Base-by-base conservation (phyloP, 306 rosid species). In the Vicia faba region DNA sequence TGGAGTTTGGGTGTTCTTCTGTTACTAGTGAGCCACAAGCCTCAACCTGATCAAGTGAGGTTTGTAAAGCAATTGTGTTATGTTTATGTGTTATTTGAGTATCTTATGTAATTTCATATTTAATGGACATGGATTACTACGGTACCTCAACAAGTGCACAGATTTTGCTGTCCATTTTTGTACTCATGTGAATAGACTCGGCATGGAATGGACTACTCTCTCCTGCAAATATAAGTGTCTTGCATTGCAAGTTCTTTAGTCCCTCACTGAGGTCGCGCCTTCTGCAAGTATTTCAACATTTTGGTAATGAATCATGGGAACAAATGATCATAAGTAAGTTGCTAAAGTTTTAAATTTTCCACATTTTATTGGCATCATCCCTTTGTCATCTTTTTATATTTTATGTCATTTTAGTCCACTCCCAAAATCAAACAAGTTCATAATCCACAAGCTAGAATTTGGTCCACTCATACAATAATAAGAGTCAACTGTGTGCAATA, bases 1-100 rank as follows among this genome's bases (percentile, higher is more conserved):
- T 90, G 46, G 95, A 85, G 29, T 79, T 70, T 20, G 96, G 96
- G 29, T 85, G 92, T 80, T 90, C 96, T 82, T 90, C 95, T 65
- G 96, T 90, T 65, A 90, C 89, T 67, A 87, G 66, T 40, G 96
- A 90, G 69, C 96, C 96, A 72, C 96, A 90, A 15, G 82, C 89
- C 44, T 90, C 83, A 77, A 87, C 95, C 96, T 89, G 81, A 15
- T 18, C 69, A 75, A 46, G 65, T 23, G 57, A 70, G 14, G 62
- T 50, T 61, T 12, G 14, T 36, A 55, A 65, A 54, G 10, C 13
- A 8, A 26, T 43, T 23, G 45, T 54, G 44, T 64, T 64, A 59
- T 23, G 2, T 28, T 64, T 64, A 59, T 23, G 2, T 28, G 12
- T 3, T 26, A 23, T 35, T 10, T 51, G 33, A 20, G 58, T 53